Evolutionary conservation across 495 filamentous ascomycete species (phyloP).

Genomic region (Recurvomyces mirabilis): DNA sequence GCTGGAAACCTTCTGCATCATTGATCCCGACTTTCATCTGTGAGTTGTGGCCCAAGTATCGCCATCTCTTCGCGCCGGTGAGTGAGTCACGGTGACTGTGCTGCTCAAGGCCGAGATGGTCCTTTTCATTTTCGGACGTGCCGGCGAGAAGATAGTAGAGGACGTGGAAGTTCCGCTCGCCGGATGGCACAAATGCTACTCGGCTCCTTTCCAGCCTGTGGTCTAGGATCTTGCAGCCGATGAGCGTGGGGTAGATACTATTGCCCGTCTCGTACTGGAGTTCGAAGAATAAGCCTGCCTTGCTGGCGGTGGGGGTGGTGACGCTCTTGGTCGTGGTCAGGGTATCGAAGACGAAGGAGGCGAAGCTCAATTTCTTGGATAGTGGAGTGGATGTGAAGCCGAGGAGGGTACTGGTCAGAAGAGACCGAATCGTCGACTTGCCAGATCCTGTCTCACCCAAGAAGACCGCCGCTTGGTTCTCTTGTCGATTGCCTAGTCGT

Average conservation of each 20-base stretch:
- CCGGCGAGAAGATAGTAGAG: conserved; percentile 91
- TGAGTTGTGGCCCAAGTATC: conserved; percentile 89
- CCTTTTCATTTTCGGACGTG: conserved; percentile 79
- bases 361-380: conserved; percentile 83
- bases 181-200: conserved; percentile 81
- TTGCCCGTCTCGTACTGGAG: conserved; percentile 89
- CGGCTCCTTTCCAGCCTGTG: conserved; percentile 84
- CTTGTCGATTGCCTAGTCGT: conserved; percentile 73
- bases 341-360: conserved; percentile 88
- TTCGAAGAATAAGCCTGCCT: conserved; percentile 88
- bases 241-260: conserved; percentile 64
- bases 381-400: conserved; percentile 82
- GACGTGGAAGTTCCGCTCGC: conserved; percentile 91
- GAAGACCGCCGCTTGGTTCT: conserved; percentile 88
- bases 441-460: conserved; percentile 94
- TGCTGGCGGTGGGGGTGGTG: conserved; percentile 89
- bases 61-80: conserved; percentile 66
- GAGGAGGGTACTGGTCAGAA: conserved; percentile 71
- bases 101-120: conserved; percentile 65
- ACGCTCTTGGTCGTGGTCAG: conserved; percentile 96
- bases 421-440: conserved; percentile 86
- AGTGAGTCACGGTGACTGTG: conserved; percentile 36
- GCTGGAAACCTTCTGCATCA: conserved; percentile 86
- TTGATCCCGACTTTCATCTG: conserved; percentile 96
- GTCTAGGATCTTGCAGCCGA: conserved; percentile 89